Percentiles rank a stretch among this genome's conserved stretches.
phyloP scores from a whole-genome alignment of 139 green algal species.

The Tetradesmus obliquus region DNA sequence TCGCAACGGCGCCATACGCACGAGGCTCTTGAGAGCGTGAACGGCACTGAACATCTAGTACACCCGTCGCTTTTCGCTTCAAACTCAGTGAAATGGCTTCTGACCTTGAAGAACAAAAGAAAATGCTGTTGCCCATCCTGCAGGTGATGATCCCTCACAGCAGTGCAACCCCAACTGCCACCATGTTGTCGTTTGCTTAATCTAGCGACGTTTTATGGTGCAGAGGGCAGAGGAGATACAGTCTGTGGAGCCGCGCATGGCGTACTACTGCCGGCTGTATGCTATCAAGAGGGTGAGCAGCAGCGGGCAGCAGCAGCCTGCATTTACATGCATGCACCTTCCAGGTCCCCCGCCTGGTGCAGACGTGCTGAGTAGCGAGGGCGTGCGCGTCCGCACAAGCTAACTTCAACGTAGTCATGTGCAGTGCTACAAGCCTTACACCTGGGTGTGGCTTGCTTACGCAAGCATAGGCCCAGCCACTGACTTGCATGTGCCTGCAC shows the following conservation, averaged over 20 bases:
- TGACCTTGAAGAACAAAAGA: conserved; percentile 82
- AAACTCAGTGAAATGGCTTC: not conserved
- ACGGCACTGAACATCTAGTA: not conserved
- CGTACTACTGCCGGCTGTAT: conserved; percentile 86
- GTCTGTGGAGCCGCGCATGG: conserved; percentile 75
- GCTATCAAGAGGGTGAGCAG: conserved; percentile 75
- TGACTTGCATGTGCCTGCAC: not conserved
- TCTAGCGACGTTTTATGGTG: not conserved
- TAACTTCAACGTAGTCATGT: too few species aligned
- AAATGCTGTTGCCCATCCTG: conserved; percentile 75
- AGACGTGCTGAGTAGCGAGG: not conserved
- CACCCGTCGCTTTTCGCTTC: not conserved
- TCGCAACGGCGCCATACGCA: not conserved
- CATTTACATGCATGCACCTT: conserved; percentile 12
- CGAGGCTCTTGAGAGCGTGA: not conserved
- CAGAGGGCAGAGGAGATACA: conserved; percentile 83
- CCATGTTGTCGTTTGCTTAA: not conserved
- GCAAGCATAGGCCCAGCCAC: too few species aligned
- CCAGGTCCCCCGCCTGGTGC: not conserved
- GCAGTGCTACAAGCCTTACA: not conserved
- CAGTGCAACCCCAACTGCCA: not conserved
- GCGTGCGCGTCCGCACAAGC: not conserved
- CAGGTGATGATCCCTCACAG: conserved; percentile 56
- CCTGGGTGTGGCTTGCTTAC: not conserved
- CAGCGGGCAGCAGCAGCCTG: conserved; percentile 12